Percentiles rank a stretch among this genome's conserved stretches.
phyloP scores from a whole-genome alignment of 345 rosid genomes.

The Melastoma malabathricum region DNA sequence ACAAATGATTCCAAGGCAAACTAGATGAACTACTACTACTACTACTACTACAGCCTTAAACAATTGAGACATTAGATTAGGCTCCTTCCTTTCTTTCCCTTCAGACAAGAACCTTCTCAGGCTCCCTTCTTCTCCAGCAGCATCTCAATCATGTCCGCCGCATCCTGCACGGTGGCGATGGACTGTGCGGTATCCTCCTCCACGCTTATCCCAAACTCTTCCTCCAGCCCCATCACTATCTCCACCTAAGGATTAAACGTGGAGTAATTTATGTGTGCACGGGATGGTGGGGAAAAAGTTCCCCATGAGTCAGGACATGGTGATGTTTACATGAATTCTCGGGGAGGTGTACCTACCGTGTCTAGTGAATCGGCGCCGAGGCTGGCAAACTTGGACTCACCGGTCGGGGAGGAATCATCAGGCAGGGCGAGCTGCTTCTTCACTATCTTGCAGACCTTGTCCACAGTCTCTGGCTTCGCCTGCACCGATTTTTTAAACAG shows the following conservation, averaged over 20 bases:
- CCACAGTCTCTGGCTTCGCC: conserved; percentile 36
- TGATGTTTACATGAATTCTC: too few species aligned
- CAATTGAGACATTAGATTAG: too few species aligned
- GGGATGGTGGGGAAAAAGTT: too few species aligned
- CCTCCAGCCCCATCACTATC: conserved; percentile 71
- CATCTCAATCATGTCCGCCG: conserved; percentile 61
- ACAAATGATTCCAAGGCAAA: too few species aligned
- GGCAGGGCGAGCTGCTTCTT: conserved; percentile 38
- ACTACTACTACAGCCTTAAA: too few species aligned
- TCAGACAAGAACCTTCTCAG: conserved; percentile 2
- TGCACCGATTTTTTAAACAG: conserved; percentile 1
- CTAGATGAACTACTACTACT: too few species aligned
- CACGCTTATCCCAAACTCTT: conserved; percentile 55
- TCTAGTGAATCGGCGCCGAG: conserved; percentile 49
- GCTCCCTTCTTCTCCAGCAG: conserved; percentile 22
- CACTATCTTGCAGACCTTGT: conserved; percentile 28
- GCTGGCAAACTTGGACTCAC: conserved; percentile 31
- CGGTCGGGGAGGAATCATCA: conserved; percentile 17
- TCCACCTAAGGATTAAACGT: conserved; percentile 30
- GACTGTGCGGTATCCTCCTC: conserved; percentile 62
- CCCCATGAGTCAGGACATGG: neutral
- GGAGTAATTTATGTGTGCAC: too few species aligned
- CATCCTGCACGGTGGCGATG: conserved; percentile 48
- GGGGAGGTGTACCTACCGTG: conserved; percentile 17
- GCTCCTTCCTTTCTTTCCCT: too few species aligned